A percentile compares a stretch with the other conserved stretches of the same genome.
Evolutionary conservation across 2,329 filamentous ascomycete species (phyloP).

Genomic region (Penicillium janthinellum): DNA sequence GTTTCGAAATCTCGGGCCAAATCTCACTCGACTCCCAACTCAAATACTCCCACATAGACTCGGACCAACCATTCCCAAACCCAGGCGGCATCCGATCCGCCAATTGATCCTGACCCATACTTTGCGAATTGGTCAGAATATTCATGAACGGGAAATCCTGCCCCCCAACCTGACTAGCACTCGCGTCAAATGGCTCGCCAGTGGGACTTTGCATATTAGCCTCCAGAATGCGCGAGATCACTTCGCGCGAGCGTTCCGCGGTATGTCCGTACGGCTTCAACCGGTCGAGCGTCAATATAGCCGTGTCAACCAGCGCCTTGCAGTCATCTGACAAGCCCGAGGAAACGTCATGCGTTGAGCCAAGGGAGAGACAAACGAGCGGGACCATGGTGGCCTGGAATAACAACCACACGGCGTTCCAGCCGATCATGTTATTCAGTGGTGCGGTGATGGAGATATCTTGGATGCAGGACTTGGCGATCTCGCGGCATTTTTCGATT

Average conservation of each 20-base stretch:
- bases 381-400: constrained; percentile 79
- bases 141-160: neutral
- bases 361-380: constrained; percentile 42
- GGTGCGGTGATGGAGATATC: constrained; percentile 69
- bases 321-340: constrained; percentile 7
- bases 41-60: constrained; percentile 19
- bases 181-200: constrained; percentile 22
- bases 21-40: constrained; percentile 13
- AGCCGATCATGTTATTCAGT: constrained; percentile 71
- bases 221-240: constrained; percentile 14
- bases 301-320: constrained; percentile 16
- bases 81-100: constrained; percentile 11
- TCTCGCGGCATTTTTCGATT: constrained; percentile 66
- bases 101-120: neutral
- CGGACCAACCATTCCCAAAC: constrained; percentile 9
- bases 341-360: constrained; percentile 5
- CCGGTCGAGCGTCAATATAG: constrained; percentile 14
- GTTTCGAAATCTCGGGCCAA: constrained; percentile 13
- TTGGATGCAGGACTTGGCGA: constrained; percentile 68
- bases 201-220: neutral
- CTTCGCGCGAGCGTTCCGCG: constrained; percentile 14
- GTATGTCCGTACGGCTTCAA: constrained; percentile 17
- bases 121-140: neutral
- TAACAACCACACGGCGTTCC: constrained; percentile 77
- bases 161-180: neutral